Evolutionary conservation across 2,329 filamentous ascomycete species (phyloP), one percentile per base, ranked within the genome.

Genomic region (Setomelanomma holmii): DNA sequence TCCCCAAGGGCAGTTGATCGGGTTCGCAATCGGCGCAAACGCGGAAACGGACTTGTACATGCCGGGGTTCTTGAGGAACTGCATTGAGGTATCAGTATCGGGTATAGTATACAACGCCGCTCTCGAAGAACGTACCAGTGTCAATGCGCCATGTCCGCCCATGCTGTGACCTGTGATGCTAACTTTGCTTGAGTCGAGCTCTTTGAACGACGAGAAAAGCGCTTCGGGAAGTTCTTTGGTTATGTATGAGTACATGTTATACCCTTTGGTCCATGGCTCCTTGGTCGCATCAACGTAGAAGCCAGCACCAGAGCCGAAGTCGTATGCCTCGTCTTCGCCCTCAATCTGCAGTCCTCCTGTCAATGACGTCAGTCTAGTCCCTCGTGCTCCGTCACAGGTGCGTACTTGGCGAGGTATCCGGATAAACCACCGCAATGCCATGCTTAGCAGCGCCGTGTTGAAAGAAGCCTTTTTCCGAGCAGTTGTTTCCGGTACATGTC

Each of bases 221-320:
- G 87, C 80, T 14, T 82, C 78, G 1, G 93, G 93, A n/a, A 99
- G 86, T 78, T 99, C 95, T 47, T 84, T 76, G n/a, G 89, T 88
- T 62, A 99, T 84, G 80, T 99, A 99, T 57, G 84, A 86, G 81
- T 98, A 92, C 95, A 99, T 99, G 65, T 88, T 88, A 82, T 99
- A 99, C 73, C 91, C 86, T 47, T 81, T 79, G 53, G 80, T 80
- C 81, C 87, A 99, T 8, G 92, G 91, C 23, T 84, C 82, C 60
- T 80, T 82, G 4, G 87, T 90, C 8, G 93, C 92, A 75, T 99
- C 88, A 63, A 99, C 80, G 81, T 99, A 99, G 83, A 99, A 99
- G 48, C 91, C 91, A 1, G 95, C 95, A 4, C 90, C 93, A 57
- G 86, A 86, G 67, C 95, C 95, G 73, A 99, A 98, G 78, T 99